phyloP scores from a whole-genome alignment of 2,329 filamentous ascomycete genomes.

The Aspergillus fumigatus region DNA sequence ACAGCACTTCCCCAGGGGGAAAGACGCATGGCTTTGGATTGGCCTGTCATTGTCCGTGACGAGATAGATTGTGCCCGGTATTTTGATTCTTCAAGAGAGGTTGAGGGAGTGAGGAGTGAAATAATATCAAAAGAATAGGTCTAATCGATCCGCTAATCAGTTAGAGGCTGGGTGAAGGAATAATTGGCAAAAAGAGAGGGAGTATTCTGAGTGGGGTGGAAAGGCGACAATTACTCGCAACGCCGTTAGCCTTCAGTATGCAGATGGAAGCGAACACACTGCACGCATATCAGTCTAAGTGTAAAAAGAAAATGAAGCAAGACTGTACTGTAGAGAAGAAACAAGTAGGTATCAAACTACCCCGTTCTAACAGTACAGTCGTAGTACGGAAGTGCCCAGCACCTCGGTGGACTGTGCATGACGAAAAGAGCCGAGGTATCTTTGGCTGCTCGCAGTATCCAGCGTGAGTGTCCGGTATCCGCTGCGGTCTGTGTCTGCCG shows the following conservation, averaged over 20 bases:
- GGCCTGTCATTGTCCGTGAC: constrained; percentile 45
- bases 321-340: neutral
- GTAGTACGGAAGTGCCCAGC: constrained; percentile 1
- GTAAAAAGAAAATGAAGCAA: neutral
- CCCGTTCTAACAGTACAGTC: neutral
- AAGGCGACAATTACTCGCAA: neutral
- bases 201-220: neutral
- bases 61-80: neutral
- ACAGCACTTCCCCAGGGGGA: constrained; percentile 92
- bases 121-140: neutral
- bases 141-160: neutral
- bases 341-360: neutral
- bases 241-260: neutral
- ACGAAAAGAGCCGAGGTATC: constrained; percentile 29
- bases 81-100: neutral
- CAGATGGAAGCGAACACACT: neutral
- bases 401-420: constrained; percentile 29
- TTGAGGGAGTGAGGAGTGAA: neutral
- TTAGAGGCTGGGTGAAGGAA: neutral
- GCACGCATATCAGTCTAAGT: neutral
- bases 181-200: neutral
- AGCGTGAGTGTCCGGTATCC: constrained; percentile 9
- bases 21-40: constrained; percentile 63
- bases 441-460: constrained; percentile 10
- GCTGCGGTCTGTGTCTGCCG: constrained; percentile 10